Base-by-base conservation (phyloP, 805 yeast species). In the Barnettozyma salicaria region DNA sequence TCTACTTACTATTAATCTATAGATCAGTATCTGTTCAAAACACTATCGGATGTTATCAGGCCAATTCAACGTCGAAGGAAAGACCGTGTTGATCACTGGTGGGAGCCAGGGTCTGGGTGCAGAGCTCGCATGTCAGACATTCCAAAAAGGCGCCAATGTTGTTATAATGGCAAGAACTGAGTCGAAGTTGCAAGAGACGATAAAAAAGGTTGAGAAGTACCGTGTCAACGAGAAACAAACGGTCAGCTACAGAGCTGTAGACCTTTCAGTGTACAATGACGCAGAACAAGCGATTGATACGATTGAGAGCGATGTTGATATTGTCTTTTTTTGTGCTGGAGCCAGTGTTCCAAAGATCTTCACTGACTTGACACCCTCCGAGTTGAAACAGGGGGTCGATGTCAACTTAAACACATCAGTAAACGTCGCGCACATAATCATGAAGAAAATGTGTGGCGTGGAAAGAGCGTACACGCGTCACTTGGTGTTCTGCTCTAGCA, bases 71-170 rank as follows among this genome's bases (percentile, higher is more conserved):
- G 42, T 58, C 13, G 42, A 40, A 4, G 64, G 73, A 9, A 63
- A 68, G 34, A 55, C 73, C 1, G 88, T 81, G 3, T 69, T 90
- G 13, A 70, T 90, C n/a, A 75, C 95, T 0, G 98, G 98, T 4
- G 97, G 87, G 0, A 87, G 96, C 0, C 98, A 90, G 53, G 98
- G 98, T 0, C 65, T 90, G 1, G 98, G 98, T 0, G 78, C 78
- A 4, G 84, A 81, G 26, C 59, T 90, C 39, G 95, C 95, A 0
- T 63, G 64, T 28, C 67, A 72, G 38, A 63, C 80, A 31, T 74
- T 69, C 39, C 42, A 65, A 2, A 48, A 55, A 14, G 78, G 80
- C 4, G 82, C 88, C 25, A 70, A 74, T 36, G 84, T 89, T 1
- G 63, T 82, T 2, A 60, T 92, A 14, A 81, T 89, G 10, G 87